These are phyloP conservation scores for Penicillium daleae DNA, from an alignment of 495 filamentous ascomycete species.

Conservation along the genomic window DNA sequence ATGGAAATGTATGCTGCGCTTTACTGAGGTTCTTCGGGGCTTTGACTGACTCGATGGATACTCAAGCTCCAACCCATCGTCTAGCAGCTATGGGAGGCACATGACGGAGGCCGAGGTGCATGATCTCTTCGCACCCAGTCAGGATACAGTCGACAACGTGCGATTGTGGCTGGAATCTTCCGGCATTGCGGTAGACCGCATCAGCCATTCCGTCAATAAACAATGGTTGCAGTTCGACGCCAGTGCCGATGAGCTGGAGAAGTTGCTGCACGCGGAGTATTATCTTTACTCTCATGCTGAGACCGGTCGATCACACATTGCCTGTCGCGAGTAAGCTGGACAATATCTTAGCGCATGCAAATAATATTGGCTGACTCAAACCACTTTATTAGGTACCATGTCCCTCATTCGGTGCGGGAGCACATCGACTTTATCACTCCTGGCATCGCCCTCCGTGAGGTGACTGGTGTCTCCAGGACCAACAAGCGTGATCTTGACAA, in stretches of 20 bases:
- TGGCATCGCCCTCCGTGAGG: constrained; percentile 38
- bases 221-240: constrained; percentile 61
- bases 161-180: constrained; percentile 52
- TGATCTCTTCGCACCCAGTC: constrained; percentile 54
- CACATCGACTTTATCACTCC: constrained; percentile 64
- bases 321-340: constrained; percentile 42
- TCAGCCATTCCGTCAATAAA: constrained; percentile 50
- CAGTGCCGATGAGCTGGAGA: constrained; percentile 54
- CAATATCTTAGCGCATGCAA: not conserved
- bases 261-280: constrained; percentile 61
- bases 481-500: constrained; percentile 14
- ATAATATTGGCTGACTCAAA: constrained; percentile 10
- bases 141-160: constrained; percentile 46
- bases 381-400: constrained; percentile 43
- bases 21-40: not conserved
- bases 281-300: constrained; percentile 55
- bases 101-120: constrained; percentile 48
- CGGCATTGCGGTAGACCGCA: constrained; percentile 50
- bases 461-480: constrained; percentile 15
- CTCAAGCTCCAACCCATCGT: constrained; percentile 44
- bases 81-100: constrained; percentile 58
- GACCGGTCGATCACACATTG: constrained; percentile 51
- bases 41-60: not conserved
- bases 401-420: constrained; percentile 51
- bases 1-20: constrained; percentile 52